Conservation (phyloP, 805 yeast species). For the Cyberlindnera maritima region DNA sequence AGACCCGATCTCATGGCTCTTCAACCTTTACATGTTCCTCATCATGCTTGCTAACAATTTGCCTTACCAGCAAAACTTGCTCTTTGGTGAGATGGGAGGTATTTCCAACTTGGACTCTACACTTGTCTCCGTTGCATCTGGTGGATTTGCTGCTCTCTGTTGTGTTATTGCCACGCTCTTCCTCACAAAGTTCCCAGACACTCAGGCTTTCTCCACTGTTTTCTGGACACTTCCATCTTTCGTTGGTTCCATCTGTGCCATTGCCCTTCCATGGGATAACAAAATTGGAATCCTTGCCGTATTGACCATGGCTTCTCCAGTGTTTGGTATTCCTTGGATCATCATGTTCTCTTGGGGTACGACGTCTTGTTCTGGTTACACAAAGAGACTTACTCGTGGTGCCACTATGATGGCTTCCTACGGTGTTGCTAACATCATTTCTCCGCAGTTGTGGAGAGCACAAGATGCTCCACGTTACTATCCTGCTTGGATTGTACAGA, state of each 20-base stretch:
- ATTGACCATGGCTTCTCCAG: conserved; percentile 44
- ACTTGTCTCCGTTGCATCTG: conserved; percentile 50
- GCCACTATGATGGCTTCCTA: conserved; percentile 44
- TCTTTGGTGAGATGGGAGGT: conserved; percentile 46
- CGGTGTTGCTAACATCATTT: conserved; percentile 47
- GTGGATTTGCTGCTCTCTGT: conserved; percentile 45
- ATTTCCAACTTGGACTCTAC: conserved; percentile 44
- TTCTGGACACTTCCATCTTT: conserved; percentile 43
- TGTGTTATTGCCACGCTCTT: conserved; percentile 37
- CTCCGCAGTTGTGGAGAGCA: conserved; percentile 55
- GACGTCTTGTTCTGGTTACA: conserved; percentile 43
- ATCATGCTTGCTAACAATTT: conserved; percentile 52
- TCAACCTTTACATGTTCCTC: conserved; percentile 31
- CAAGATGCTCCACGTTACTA: conserved; percentile 44
- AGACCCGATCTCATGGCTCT: conserved; percentile 41
- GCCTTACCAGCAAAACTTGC: conserved; percentile 49
- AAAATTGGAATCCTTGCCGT: conserved; percentile 46
- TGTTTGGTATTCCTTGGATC: conserved; percentile 43
- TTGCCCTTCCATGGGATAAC: conserved; percentile 42
- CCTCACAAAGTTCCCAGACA: conserved; percentile 33
- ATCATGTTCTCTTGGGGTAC: conserved; percentile 35
- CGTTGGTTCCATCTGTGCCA: conserved; percentile 44
- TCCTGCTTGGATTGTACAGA: conserved; percentile 54
- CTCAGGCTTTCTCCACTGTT: conserved; percentile 37
- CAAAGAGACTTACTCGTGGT: conserved; percentile 48